phyloP scores from a whole-genome alignment of 768 basidiomycete species.

The Amanita muscaria region DNA sequence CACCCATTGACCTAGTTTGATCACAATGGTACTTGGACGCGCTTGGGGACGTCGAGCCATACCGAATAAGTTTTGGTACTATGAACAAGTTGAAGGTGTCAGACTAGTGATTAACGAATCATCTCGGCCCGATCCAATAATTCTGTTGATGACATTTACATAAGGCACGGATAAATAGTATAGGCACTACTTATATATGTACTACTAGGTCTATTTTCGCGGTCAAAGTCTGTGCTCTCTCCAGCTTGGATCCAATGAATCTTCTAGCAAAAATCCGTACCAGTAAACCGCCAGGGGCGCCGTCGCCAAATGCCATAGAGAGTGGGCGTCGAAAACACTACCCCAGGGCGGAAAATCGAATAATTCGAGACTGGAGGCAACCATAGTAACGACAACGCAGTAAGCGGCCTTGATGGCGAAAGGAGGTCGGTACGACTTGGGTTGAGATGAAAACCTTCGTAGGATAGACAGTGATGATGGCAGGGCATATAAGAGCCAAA shows the following conservation, averaged over 20 bases:
- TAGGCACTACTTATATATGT: too few relatives aligned
- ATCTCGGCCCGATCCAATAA: too few relatives aligned
- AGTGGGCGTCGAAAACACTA: constrained; percentile 81
- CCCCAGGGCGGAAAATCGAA: constrained; percentile 82
- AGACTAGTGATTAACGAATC: too few relatives aligned
- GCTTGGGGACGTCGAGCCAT: constrained; percentile 18
- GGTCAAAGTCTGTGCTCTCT: constrained; percentile 28
- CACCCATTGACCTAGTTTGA: constrained; percentile 64
- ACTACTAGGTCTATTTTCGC: neutral
- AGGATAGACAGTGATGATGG: constrained; percentile 39
- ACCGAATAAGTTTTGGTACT: neutral
- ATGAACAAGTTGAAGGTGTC: too few relatives aligned
- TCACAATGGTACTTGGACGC: constrained; percentile 62
- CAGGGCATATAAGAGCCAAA: constrained; percentile 74
- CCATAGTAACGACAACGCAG: constrained; percentile 63
- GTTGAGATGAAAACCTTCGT: constrained; percentile 43
- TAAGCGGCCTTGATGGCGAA: constrained; percentile 45
- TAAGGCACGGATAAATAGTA: too few relatives aligned
- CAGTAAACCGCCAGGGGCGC: constrained; percentile 68
- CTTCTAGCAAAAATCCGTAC: constrained; percentile 79
- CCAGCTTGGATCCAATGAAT: constrained; percentile 68
- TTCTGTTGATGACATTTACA: too few relatives aligned
- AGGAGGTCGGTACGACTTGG: constrained; percentile 49
- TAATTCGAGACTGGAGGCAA: constrained; percentile 73
- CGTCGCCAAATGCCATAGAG: constrained; percentile 88